These are phyloP conservation scores for Aphanomyces cochlioides DNA, from an alignment of 352 stramenopile genomes.

Conservation along the genomic window DNA sequence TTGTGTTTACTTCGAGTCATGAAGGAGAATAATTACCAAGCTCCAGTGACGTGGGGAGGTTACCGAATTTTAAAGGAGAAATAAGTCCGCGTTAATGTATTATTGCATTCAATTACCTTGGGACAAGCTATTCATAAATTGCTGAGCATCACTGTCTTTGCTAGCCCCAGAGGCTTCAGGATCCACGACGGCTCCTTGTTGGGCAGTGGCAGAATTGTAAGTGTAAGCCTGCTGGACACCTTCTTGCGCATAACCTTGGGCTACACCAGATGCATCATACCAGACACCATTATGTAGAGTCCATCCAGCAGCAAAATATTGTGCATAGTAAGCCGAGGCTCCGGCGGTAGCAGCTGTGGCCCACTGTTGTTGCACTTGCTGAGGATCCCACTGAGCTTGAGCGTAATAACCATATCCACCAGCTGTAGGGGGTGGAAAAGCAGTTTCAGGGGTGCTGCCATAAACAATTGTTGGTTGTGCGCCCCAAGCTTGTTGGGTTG, in stretches of 20 bases:
- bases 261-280: neutral
- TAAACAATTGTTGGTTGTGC: neutral
- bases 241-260: constrained; percentile 19
- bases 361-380: constrained; percentile 10
- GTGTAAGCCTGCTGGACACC: neutral
- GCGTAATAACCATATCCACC: constrained; percentile 9
- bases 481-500: neutral
- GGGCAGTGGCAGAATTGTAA: neutral
- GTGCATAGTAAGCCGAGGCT: constrained; percentile 15
- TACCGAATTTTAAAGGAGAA: constrained; percentile 64
- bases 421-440: constrained; percentile 3
- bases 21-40: constrained; percentile 36
- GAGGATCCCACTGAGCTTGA: constrained; percentile 1
- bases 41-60: constrained; percentile 52
- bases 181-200: neutral
- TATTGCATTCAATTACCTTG: constrained; percentile 4
- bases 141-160: neutral
- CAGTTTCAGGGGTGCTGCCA: constrained; percentile 13
- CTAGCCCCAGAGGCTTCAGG: neutral
- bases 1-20: constrained; percentile 61
- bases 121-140: constrained; percentile 7
- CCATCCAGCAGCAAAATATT: constrained; percentile 16
- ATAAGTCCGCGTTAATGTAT: constrained; percentile 30
- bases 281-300: constrained; percentile 14
- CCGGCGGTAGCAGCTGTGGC: neutral